Base-by-base conservation (phyloP, 257 asterid genomes). In the Handroanthus guayacan region DNA sequence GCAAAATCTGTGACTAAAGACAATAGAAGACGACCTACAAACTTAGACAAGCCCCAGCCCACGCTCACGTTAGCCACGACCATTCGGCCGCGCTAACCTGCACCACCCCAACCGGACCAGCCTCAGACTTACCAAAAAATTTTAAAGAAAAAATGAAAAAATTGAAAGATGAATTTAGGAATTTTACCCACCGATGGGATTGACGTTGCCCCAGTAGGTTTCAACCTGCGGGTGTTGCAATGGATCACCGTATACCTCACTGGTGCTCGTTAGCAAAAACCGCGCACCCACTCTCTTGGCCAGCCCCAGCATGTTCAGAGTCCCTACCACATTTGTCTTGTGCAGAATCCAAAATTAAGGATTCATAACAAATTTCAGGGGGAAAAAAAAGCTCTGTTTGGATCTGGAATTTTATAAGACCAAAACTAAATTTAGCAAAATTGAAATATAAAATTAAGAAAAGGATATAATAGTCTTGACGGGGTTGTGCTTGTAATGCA, bases 241-340 rank as follows among this genome's bases (percentile, higher is more conserved):
- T 0, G 99, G 99, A 79, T 94, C 99, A 20, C 99, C 99, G 80
- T 94, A 94, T 76, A 94, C 99, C 84, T 94, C 99, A 5, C 99
- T 94, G 76, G 99, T 95, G 88, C 99, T 95, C 62, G 99, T 92
- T 72, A 95, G 97, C 94, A 95, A 82, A 70, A 95, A 95, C 75
- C 99, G 85, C 63, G 99, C 99, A 83, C 99, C 99, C 10, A 95
- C 89, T 75, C 99, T 84, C 92, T 95, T 95, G 3, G 99, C 99
- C 87, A 95, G 85, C n/a, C 99, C 99, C 47, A 95, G 86, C 99
- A 95, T 95, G 87, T 95, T 95, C 86, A 95, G 55, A 37, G 99
- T 95, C 11, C 99, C 99, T n/a, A 95, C 98, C 79, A 95, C 99
- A 82, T 95, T 95, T 7, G 99, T 95, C 97, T 95, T 95, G 99